A percentile compares a stretch with the other conserved stretches of the same genome.
These are phyloP conservation scores for Oldenlandia corymbosa DNA, from an alignment of 257 asterid species.

Conservation along the genomic window DNA sequence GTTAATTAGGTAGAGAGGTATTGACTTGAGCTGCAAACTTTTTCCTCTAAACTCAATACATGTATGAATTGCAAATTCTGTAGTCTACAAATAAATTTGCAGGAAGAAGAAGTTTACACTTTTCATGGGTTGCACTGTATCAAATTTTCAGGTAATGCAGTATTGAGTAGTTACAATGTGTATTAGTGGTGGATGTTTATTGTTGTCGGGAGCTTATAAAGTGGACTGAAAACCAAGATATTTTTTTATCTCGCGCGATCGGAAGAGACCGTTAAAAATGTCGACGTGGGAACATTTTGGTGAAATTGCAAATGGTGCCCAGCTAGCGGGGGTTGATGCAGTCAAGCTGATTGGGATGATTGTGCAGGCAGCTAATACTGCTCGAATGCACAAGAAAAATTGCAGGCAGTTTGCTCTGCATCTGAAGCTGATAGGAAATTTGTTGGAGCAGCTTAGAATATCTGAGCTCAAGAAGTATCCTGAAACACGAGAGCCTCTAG, in stretches of 20 bases:
- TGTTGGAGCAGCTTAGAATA: conserved; percentile 70
- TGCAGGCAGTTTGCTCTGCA: conserved; percentile 73
- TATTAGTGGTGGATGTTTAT: not conserved
- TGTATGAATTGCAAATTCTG: not conserved
- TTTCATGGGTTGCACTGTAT: not conserved
- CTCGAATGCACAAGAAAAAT: conserved; percentile 89
- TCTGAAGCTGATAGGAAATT: conserved; percentile 74
- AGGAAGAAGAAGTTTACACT: not conserved
- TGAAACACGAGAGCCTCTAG: conserved; percentile 83
- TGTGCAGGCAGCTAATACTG: conserved; percentile 71
- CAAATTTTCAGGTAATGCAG: conserved; percentile 8
- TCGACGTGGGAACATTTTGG: conserved; percentile 68
- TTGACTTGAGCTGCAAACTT: not conserved
- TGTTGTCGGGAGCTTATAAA: conserved; percentile 13
- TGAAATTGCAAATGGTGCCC: conserved; percentile 73
- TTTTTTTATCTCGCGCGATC: conserved; percentile 13
- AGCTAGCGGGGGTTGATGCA: conserved; percentile 72
- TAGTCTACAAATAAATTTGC: not conserved
- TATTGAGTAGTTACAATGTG: conserved; percentile 5
- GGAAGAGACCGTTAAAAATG: conserved; percentile 30
- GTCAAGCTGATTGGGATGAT: conserved; percentile 72
- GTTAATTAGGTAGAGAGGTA: not conserved
- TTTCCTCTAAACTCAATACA: too few species aligned
- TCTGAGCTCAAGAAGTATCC: conserved; percentile 76
- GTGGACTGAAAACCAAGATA: conserved; percentile 13